A percentile compares a stretch with the other conserved stretches of the same genome.
phyloP scores from a whole-genome alignment of 2,329 filamentous ascomycete genomes.

The Botrytis cinerea region DNA sequence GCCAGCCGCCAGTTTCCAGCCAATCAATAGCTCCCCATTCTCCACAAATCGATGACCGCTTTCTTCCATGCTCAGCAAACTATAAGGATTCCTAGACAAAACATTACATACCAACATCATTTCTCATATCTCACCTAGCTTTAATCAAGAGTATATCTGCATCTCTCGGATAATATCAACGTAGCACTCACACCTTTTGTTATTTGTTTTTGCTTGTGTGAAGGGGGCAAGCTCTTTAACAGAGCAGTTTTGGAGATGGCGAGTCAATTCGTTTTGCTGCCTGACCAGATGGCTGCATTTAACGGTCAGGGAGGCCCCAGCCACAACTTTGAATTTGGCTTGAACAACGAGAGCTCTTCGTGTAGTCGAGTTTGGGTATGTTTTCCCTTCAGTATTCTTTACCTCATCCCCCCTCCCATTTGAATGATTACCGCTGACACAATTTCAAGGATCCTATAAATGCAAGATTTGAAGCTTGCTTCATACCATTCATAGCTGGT shows the following conservation, averaged over 20 bases:
- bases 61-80: neutral
- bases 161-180: neutral
- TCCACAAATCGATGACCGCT: neutral
- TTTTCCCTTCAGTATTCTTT: neutral
- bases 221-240: neutral
- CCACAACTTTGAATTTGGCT: neutral
- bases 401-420: neutral
- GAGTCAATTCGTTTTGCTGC: neutral
- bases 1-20: neutral
- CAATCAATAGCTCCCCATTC: neutral
- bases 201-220: neutral
- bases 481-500: slow-evolving; percentile 37
- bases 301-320: neutral
- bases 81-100: neutral
- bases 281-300: slow-evolving; percentile 9
- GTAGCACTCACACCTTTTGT: neutral
- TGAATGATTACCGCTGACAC: slow-evolving; percentile 1
- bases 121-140: neutral
- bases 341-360: neutral
- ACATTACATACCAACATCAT: neutral
- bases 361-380: slow-evolving; percentile 30
- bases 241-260: neutral
- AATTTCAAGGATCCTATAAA: slow-evolving; percentile 36
- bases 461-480: slow-evolving; percentile 36
- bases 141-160: neutral